Evolutionary conservation across 1,284 basidiomycete genomes (phyloP).

Genomic region (Trichosporon sp.): DNA sequence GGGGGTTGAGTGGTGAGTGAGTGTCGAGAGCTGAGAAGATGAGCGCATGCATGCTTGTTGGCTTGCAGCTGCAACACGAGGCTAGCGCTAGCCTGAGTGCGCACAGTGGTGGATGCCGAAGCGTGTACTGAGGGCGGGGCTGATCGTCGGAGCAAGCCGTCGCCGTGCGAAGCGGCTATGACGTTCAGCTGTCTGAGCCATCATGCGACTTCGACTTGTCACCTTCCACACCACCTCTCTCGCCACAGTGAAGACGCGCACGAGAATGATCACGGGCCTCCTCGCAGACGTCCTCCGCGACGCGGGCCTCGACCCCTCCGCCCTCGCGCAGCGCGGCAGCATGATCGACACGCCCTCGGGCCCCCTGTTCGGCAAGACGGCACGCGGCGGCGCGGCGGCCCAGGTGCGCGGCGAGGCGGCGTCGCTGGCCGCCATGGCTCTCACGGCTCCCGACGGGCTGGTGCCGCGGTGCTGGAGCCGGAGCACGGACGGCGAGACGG

Average conservation of each 20-base stretch:
- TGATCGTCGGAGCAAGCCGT: too few species aligned
- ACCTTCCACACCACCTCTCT: too few species aligned
- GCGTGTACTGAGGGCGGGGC: too few species aligned
- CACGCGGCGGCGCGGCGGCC: conserved; percentile 18
- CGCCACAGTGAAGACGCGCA: not conserved
- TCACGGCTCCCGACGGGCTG: conserved; percentile 60
- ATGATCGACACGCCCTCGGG: conserved; percentile 12
- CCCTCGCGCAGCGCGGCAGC: conserved; percentile 11
- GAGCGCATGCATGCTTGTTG: too few species aligned
- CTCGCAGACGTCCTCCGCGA: conserved; percentile 20
- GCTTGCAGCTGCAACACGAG: too few species aligned
- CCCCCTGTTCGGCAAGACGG: conserved; percentile 29
- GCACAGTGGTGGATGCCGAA: too few species aligned
- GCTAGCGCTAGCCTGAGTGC: too few species aligned
- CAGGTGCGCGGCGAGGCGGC: conserved; percentile 70
- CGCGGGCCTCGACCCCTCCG: conserved; percentile 20
- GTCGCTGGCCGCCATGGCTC: conserved; percentile 61
- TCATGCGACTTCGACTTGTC: too few species aligned
- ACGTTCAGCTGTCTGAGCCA: too few species aligned
- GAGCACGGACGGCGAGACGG: conserved; percentile 47
- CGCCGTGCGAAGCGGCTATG: too few species aligned
- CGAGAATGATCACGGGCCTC: not conserved
- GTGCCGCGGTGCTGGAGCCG: conserved; percentile 54
- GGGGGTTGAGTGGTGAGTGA: too few species aligned
- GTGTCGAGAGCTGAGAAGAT: too few species aligned